Evolutionary conservation across 805 yeast species (phyloP).

Genomic region (Dipodascus geniculatus): DNA sequence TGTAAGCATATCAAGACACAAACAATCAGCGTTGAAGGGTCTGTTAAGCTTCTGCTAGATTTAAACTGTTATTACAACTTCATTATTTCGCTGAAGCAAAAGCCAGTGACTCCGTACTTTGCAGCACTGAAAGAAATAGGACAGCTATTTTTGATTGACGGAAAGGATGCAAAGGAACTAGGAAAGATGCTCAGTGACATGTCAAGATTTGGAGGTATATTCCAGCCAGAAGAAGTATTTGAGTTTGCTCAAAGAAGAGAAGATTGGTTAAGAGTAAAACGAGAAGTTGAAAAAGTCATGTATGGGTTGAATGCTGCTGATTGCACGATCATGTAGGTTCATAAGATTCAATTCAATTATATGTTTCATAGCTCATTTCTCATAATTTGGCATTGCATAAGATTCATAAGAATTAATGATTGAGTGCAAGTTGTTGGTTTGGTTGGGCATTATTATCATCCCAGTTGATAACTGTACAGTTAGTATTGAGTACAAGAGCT

Average conservation of each 20-base stretch:
- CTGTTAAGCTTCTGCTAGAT: constrained; percentile 71
- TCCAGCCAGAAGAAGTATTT: constrained; percentile 87
- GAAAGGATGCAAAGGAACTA: constrained; percentile 67
- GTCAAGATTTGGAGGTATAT: constrained; percentile 76
- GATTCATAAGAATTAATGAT: background rate
- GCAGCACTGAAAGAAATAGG: constrained; percentile 77
- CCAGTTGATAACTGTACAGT: background rate
- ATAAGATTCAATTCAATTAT: background rate
- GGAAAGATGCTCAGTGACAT: constrained; percentile 77
- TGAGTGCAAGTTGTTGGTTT: background rate
- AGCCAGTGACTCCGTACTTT: constrained; percentile 53
- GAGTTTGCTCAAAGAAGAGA: constrained; percentile 79
- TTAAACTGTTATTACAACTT: constrained; percentile 69
- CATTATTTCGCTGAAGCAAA: constrained; percentile 41
- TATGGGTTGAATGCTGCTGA: constrained; percentile 73
- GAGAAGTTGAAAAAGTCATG: constrained; percentile 86
- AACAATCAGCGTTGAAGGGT: constrained; percentile 70
- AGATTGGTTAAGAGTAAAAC: constrained; percentile 72
- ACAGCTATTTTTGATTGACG: constrained; percentile 62
- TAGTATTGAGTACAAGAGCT: background rate
- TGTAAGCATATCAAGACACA: constrained; percentile 67
- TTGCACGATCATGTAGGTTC: constrained; percentile 43
- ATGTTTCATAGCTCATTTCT: background rate
- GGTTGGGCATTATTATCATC: background rate
- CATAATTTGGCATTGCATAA: constrained; percentile 1